Evolutionary conservation across 495 filamentous ascomycete species (phyloP), one percentile per base, ranked within the genome.

Genomic region (Jackrogersella minutella): DNA sequence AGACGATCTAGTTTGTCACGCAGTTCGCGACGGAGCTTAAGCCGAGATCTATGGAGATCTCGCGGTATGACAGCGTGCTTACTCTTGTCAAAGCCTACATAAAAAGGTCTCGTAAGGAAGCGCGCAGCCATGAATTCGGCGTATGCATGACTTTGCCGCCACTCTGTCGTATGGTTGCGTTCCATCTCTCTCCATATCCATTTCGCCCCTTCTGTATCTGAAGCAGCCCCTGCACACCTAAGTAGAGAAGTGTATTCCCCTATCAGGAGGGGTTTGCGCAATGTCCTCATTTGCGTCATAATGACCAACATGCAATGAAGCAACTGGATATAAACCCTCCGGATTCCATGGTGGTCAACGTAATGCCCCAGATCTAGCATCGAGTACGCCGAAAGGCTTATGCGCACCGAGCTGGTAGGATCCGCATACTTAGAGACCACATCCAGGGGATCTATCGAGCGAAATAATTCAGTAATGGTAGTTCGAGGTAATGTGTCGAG

Each of bases 381-480:
- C 14, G 72, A 63, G n/a, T 68, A 68, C 63, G 73, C 70, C 21
- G 72, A 75, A 10, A 52, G 26, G 2, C 68, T 36, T 24, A 77
- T 68, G 28, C 64, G 28, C 2, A 61, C 41, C 2, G 62, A 60
- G 14, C 49, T 58, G 4, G 71, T 52, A 9, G 68, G 49, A 34
- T 79, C 78, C 8, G 60, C 49, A n/a, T 74, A 54, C 6, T 17
- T 61, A 10, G 72, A n/a, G n/a, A n/a, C 64, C 7, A 71, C 43
- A 22, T 46, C 33, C 0, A 78, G 13, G 0, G 78, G 77, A 47
- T 80, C 77, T 9, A 80, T 47, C 9, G 65, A 68, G 6, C 74
- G 70, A 31, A 80, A 58, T 2, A 80, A 65, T 30, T 79, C 76
- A 10, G 75, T 79, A 55, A 80, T 76, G 2, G 71, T 73, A 2